phyloP scores from a whole-genome alignment of 495 filamentous ascomycete species.

The Penicillium cosmopolitanum region DNA sequence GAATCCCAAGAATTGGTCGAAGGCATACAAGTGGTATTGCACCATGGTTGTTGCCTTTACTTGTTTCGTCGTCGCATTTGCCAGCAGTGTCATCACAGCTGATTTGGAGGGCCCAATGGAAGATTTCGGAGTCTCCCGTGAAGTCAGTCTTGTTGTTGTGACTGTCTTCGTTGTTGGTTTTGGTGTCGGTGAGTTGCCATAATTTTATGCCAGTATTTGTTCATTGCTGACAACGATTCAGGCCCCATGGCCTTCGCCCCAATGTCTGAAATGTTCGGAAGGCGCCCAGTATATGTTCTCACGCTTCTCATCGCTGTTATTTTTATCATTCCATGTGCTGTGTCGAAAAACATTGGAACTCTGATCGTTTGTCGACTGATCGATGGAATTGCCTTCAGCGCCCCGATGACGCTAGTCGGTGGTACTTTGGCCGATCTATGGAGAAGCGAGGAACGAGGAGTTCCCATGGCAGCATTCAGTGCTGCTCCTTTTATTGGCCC shows the following conservation, averaged over 20 bases:
- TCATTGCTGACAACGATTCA: slow-evolving; percentile 28
- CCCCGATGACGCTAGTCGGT: slow-evolving; percentile 82
- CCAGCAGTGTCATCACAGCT: slow-evolving; percentile 67
- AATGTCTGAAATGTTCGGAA: slow-evolving; percentile 70
- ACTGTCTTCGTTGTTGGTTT: slow-evolving; percentile 81
- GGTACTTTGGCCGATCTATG: slow-evolving; percentile 82
- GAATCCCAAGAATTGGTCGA: slow-evolving; percentile 66
- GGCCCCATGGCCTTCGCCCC: slow-evolving; percentile 83
- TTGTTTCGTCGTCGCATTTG: slow-evolving; percentile 70
- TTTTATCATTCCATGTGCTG: slow-evolving; percentile 78
- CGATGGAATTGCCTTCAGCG: slow-evolving; percentile 80
- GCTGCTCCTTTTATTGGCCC: slow-evolving; percentile 80
- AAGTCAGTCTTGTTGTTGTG: slow-evolving; percentile 68
- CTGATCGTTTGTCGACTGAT: slow-evolving; percentile 73
- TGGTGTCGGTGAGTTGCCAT: slow-evolving; percentile 60
- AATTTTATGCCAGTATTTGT: neutral
- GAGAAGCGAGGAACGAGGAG: slow-evolving; percentile 78
- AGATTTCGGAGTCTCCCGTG: slow-evolving; percentile 64
- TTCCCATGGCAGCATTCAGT: slow-evolving; percentile 85
- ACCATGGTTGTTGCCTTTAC: slow-evolving; percentile 60
- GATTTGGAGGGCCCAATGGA: slow-evolving; percentile 62
- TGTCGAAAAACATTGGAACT: slow-evolving; percentile 73
- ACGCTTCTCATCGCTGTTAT: slow-evolving; percentile 66
- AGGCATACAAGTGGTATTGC: slow-evolving; percentile 65
- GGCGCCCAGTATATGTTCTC: slow-evolving; percentile 63